Conservation (phyloP, 257 asterid species). For the Solanum clarkiae region DNA sequence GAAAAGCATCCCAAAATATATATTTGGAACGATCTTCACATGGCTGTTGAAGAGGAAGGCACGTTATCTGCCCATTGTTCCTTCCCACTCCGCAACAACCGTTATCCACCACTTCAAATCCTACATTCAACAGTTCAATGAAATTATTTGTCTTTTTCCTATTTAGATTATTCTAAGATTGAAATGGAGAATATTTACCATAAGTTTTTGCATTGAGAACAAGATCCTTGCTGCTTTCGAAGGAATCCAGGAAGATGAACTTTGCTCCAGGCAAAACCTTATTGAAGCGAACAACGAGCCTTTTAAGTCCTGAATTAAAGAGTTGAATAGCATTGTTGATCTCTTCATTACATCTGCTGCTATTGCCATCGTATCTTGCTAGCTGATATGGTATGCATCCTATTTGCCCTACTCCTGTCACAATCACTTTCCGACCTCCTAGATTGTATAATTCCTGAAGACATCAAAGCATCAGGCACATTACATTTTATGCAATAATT, state of each 20-base stretch:
- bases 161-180: not conserved
- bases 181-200: constrained; percentile 18
- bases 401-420: constrained; percentile 57
- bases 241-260: constrained; percentile 69
- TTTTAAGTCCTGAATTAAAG: constrained; percentile 55
- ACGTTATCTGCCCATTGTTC: constrained; percentile 84
- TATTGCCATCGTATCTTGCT: constrained; percentile 54
- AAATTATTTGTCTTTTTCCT: not conserved
- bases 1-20: constrained; percentile 89
- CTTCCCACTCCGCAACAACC: constrained; percentile 91
- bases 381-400: constrained; percentile 88
- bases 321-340: constrained; percentile 62
- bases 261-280: constrained; percentile 59
- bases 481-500: not conserved
- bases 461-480: not conserved
- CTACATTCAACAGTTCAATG: constrained; percentile 11
- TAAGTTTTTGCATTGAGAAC: constrained; percentile 50
- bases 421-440: constrained; percentile 80
- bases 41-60: constrained; percentile 69
- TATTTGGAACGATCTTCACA: constrained; percentile 46
- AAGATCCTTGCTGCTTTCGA: constrained; percentile 42
- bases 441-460: constrained; percentile 43
- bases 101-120: constrained; percentile 67
- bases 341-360: constrained; percentile 77
- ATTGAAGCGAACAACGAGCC: constrained; percentile 46